Conservation (phyloP, 1,284 basidiomycete genomes). For the Sanghuangporus weigelae region DNA sequence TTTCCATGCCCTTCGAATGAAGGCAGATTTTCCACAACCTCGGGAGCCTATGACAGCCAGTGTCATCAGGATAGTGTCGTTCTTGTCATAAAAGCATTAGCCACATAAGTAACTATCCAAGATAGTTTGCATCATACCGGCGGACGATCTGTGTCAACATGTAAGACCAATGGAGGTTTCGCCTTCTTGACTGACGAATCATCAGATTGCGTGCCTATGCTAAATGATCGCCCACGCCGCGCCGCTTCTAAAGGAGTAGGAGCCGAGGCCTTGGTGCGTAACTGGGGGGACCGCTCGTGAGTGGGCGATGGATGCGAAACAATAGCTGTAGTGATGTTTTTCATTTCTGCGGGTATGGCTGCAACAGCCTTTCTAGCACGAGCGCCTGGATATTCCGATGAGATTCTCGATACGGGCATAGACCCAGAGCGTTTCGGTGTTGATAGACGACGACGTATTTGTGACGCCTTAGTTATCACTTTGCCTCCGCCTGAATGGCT, state of each 20-base stretch:
- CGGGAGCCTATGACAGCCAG: constrained; percentile 61
- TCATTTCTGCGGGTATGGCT: neutral
- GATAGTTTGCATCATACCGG: constrained; percentile 4
- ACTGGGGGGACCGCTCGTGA: constrained; percentile 2
- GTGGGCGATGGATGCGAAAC: neutral
- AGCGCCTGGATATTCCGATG: neutral
- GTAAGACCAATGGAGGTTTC: constrained; percentile 1
- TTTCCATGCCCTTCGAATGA: constrained; percentile 63
- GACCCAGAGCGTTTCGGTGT: constrained; percentile 17
- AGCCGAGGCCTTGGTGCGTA: constrained; percentile 13
- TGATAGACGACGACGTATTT: constrained; percentile 5
- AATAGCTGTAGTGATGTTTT: constrained; percentile 12
- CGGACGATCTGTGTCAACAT: constrained; percentile 9
- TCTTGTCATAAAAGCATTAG: neutral
- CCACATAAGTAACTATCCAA: neutral
- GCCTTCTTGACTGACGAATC: constrained; percentile 8
- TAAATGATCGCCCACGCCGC: constrained; percentile 7
- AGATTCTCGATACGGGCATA: constrained; percentile 6
- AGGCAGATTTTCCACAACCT: constrained; percentile 67
- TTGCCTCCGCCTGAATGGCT: constrained; percentile 1
- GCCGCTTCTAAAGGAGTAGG: constrained; percentile 8
- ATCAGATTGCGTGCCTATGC: constrained; percentile 12
- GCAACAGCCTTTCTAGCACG: neutral
- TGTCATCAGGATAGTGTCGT: constrained; percentile 31
- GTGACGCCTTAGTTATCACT: neutral